Percentiles rank a stretch among this genome's conserved stretches.
phyloP scores from a whole-genome alignment of 176 grass and related monocot species.

The Phoenix dactylifera region DNA sequence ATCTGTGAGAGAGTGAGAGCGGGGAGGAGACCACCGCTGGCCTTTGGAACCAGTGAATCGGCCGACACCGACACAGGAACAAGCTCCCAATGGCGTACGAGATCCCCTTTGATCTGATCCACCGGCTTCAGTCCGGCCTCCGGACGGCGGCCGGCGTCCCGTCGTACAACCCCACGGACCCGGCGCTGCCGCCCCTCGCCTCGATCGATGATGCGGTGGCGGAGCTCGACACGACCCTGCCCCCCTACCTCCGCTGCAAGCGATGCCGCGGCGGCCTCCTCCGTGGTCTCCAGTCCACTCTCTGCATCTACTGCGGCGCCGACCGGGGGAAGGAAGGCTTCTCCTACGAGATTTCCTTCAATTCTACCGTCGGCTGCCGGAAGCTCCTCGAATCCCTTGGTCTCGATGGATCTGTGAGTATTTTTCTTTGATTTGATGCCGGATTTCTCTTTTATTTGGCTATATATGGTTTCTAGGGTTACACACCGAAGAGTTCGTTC shows the following conservation, averaged over 20 bases:
- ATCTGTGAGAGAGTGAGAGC: not conserved
- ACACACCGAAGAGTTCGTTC: too few relatives aligned
- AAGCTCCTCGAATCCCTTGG: constrained; percentile 16
- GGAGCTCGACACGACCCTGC: constrained; percentile 7
- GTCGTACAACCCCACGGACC: not conserved
- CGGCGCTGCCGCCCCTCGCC: not conserved
- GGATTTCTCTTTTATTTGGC: too few relatives aligned
- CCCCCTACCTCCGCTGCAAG: constrained; percentile 2
- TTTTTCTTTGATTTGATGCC: not conserved
- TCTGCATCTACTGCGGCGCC: constrained; percentile 19
- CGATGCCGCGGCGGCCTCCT: constrained; percentile 15
- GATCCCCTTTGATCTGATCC: constrained; percentile 6
- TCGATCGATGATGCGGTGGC: constrained; percentile 1
- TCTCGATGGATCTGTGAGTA: constrained; percentile 21
- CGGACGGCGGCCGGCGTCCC: not conserved
- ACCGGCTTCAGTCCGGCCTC: constrained; percentile 1
- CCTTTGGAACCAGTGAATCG: not conserved
- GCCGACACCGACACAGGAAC: not conserved
- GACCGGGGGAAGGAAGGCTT: not conserved
- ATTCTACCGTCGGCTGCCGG: constrained; percentile 14
- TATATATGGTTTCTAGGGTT: too few relatives aligned
- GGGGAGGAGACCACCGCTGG: not conserved
- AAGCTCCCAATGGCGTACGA: constrained; percentile 5
- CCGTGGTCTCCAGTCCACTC: not conserved
- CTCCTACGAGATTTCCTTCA: constrained; percentile 9